These are phyloP conservation scores for Talaromyces thailandensis DNA, from an alignment of 495 filamentous ascomycete genomes.

Conservation along the genomic window DNA sequence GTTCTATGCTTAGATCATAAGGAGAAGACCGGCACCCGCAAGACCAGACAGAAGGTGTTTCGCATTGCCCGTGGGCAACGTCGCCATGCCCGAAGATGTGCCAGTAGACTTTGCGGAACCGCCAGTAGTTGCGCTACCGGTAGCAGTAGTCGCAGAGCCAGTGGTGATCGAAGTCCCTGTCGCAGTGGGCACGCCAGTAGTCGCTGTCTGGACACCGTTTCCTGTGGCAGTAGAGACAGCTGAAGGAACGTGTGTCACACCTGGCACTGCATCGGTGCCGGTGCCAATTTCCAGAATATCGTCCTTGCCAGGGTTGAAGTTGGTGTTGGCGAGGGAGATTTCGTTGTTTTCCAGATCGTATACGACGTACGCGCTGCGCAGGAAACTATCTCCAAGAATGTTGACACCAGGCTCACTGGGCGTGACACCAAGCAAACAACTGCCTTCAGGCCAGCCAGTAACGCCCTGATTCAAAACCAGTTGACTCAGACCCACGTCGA, in stretches of 20 bases:
- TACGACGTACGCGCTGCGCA: slow-evolving; percentile 83
- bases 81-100: slow-evolving; percentile 4
- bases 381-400: slow-evolving; percentile 80
- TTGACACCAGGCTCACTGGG: slow-evolving; percentile 45
- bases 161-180: slow-evolving; percentile 11
- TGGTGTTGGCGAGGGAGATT: slow-evolving; percentile 67
- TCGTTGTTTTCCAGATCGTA: slow-evolving; percentile 78
- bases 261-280: slow-evolving; percentile 53
- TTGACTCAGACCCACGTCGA: slow-evolving; percentile 18
- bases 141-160: neutral
- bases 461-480: slow-evolving; percentile 12
- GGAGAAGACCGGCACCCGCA: slow-evolving; percentile 14
- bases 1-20: slow-evolving; percentile 8
- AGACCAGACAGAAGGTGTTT: slow-evolving; percentile 16
- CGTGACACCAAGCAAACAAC: slow-evolving; percentile 62
- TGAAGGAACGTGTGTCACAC: slow-evolving; percentile 51
- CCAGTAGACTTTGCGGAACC: neutral
- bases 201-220: slow-evolving; percentile 4
- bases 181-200: slow-evolving; percentile 1
- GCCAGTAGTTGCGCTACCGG: neutral
- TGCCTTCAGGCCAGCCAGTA: slow-evolving; percentile 9
- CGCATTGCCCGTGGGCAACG: slow-evolving; percentile 12
- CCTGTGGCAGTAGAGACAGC: slow-evolving; percentile 37
- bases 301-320: slow-evolving; percentile 56
- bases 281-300: slow-evolving; percentile 62